phyloP scores from a whole-genome alignment of 495 filamentous ascomycete species.

The Xylaria palmicola region DNA sequence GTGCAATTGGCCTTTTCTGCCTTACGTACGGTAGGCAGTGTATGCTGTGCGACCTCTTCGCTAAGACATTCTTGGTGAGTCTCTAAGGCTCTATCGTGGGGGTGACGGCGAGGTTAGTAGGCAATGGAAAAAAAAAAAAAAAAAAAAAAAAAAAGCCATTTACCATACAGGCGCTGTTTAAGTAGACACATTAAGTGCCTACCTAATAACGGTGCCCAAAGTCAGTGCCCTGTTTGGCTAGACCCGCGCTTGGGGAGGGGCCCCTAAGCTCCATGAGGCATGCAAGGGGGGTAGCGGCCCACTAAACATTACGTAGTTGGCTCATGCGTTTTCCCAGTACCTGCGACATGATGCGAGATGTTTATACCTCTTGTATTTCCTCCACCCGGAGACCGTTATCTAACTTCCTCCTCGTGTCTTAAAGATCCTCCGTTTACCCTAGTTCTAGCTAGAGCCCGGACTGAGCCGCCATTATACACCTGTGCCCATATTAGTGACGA shows the following conservation, averaged over 20 bases:
- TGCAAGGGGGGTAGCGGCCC: not conserved
- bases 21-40: no score
- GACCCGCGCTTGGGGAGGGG: not conserved
- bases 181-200: not conserved
- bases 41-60: not conserved
- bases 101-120: not conserved
- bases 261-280: not conserved
- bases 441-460: not conserved
- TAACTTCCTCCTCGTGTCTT: not conserved
- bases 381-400: not conserved
- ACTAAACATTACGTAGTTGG: slow-evolving; percentile 15
- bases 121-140: no score
- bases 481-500: not conserved
- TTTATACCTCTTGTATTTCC: not conserved
- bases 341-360: not conserved
- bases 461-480: not conserved
- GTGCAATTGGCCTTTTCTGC: no score
- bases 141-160: no score
- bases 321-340: slow-evolving; percentile 3
- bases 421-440: not conserved
- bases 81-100: not conserved
- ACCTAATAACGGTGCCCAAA: not conserved
- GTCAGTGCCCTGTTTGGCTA: not conserved
- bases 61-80: not conserved
- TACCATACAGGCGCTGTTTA: no score